Base-by-base conservation (phyloP, 2,329 filamentous ascomycete species). In the Geosmithia morbida region DNA sequence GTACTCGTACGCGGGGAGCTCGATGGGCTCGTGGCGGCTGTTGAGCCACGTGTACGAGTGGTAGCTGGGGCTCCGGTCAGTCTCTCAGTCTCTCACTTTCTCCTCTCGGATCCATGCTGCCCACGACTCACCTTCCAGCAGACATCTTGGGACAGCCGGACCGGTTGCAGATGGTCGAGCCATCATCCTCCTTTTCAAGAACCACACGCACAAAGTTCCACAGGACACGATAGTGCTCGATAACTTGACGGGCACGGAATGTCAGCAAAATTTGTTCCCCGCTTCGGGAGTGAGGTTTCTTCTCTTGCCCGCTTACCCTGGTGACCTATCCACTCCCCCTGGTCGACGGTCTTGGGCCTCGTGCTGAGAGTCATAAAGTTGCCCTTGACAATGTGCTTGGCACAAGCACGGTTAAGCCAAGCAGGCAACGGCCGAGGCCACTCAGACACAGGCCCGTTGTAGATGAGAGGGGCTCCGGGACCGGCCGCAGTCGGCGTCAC, bases 311-410 rank as follows among this genome's bases (percentile, higher is more conserved):
- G n/a, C 33, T 37, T 72, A 94, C 90, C 82, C 73, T 97, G 90
- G 64, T 97, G 88, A 53, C 90, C 89, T 56, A 96, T 77, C 90
- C 90, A 97, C 66, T 97, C 90, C 54, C 87, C 90, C 61, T 88
- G 80, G 59, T 96, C 90, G 45, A 97, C 86, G 51, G 92, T 89
- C 69, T 90, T 89, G 22, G 90, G 90, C 61, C 89, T 85, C 46
- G 88, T 87, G 57, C 90, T 94, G 51, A 97, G 69, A n/a, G 90
- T 96, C 83, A 95, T 87, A 61, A 97, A 96, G 68, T 96, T 97
- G 48, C 90, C 90, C 71, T 92, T 94, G 59, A 96, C 89, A 54
- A 95, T 94, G 60, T 95, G 81, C 61, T 84, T 86, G 49, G 85
- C 83, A 60, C 86, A 84, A 53, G 79, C 70, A 46, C 83, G 75